Evolutionary conservation across 2,329 filamentous ascomycete species (phyloP), one percentile per base, ranked within the genome.

Genomic region (Cucurbitaria berberidis): DNA sequence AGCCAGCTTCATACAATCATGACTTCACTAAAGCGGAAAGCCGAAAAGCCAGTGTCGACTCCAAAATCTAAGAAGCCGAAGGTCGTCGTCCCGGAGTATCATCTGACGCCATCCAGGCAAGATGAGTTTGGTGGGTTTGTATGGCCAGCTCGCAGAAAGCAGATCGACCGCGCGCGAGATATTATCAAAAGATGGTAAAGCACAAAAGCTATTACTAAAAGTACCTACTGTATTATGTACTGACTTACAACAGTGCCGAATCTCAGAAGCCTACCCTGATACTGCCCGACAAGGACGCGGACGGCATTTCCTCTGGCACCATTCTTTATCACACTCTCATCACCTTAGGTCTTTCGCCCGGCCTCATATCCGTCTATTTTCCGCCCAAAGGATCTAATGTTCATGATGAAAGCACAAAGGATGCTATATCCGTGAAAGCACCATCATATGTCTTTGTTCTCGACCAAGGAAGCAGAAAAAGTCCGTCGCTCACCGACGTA

Each of bases 241-340:
- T 57, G 51, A 67, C 29, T 3, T 16, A 18, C 18, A 4, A 10
- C 56, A 87, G 85, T 68, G 84, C 80, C 16, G 63, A 74, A 15
- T 74, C 82, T 10, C 72, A 79, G 9, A 78, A 83, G 50, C 77
- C 74, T 30, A 83, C 82, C 1, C 70, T 89, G 16, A 84, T 90
- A 13, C 79, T 89, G 0, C 87, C 87, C 0, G 87, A 89, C 66
- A 89, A 89, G 64, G 86, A 89, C 60, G 86, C 86, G 2, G 87
- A 89, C 68, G 87, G 87, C 0, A 75, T 90, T 3, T 82, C 82
- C 2, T 84, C 86, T 2, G 87, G 87, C 0, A 82, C 82, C 1
- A 89, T 89, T 26, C 68, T 89, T 1, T 77, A 84, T 49, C 82
- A 81, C 48, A 88, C 86, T 0, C 76, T 89, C 3, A 70, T 81